A percentile compares a stretch with the other conserved stretches of the same genome.
phyloP scores from a whole-genome alignment of 306 rosid genomes.

The Abrus pulchellus region DNA sequence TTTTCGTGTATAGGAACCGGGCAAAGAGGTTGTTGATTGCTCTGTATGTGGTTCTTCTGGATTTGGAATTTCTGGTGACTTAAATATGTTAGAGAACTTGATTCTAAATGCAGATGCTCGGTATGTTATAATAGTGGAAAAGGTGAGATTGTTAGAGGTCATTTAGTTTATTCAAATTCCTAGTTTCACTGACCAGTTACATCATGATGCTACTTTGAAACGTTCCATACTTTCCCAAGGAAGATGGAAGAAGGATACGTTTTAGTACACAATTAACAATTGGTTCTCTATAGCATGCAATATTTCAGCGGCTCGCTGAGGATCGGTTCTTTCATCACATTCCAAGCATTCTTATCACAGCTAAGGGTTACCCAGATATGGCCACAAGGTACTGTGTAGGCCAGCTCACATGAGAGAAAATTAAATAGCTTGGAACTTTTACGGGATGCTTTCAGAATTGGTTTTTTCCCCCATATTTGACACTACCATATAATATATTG shows the following conservation, averaged over 20 bases:
- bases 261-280: constrained; percentile 27
- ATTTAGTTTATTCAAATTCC: constrained; percentile 37
- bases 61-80: constrained; percentile 77
- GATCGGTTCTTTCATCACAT: constrained; percentile 80
- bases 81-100: constrained; percentile 65
- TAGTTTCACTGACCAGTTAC: constrained; percentile 2
- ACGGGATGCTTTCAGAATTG: not conserved
- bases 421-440: not conserved
- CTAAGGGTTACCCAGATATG: constrained; percentile 94
- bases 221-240: constrained; percentile 20
- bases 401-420: constrained; percentile 42
- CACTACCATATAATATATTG: not conserved
- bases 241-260: not conserved
- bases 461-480: constrained; percentile 26
- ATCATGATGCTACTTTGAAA: constrained; percentile 35
- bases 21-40: constrained; percentile 78
- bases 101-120: constrained; percentile 77
- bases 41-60: constrained; percentile 84
- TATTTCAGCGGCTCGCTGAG: constrained; percentile 84
- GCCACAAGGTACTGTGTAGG: constrained; percentile 73
- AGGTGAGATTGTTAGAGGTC: constrained; percentile 59
- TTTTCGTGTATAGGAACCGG: constrained; percentile 67
- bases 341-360: constrained; percentile 93
- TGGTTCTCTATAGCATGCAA: constrained; percentile 74
- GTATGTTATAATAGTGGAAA: constrained; percentile 84